Evolutionary conservation across 805 yeast species (phyloP).

Genomic region (Wickerhamiella australiensis): DNA sequence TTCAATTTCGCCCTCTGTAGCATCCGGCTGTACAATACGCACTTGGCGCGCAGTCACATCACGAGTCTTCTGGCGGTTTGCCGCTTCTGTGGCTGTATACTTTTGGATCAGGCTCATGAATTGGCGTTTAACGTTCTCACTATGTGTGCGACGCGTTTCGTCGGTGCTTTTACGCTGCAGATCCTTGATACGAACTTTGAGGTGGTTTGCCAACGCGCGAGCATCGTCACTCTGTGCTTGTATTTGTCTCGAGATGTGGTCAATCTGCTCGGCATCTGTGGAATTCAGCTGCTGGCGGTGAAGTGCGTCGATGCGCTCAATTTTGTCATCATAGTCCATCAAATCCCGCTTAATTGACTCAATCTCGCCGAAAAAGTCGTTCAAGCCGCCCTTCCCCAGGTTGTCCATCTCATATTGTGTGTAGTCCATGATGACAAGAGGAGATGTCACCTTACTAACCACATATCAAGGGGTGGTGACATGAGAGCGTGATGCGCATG

Average conservation of each 20-base stretch:
- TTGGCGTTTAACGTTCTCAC: slow-evolving; percentile 73
- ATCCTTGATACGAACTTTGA: slow-evolving; percentile 64
- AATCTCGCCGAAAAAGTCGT: slow-evolving; percentile 55
- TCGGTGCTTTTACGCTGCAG: slow-evolving; percentile 53
- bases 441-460: neutral
- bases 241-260: slow-evolving; percentile 56
- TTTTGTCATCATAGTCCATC: slow-evolving; percentile 55
- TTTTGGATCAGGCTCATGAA: slow-evolving; percentile 79
- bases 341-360: slow-evolving; percentile 56
- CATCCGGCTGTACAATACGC: slow-evolving; percentile 46
- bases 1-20: slow-evolving; percentile 64
- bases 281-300: slow-evolving; percentile 63
- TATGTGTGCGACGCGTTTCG: slow-evolving; percentile 75
- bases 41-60: slow-evolving; percentile 88
- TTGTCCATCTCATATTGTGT: slow-evolving; percentile 10
- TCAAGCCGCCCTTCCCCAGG: slow-evolving; percentile 8
- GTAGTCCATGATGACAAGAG: slow-evolving; percentile 8
- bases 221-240: slow-evolving; percentile 70
- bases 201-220: slow-evolving; percentile 57
- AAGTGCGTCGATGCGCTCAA: slow-evolving; percentile 55
- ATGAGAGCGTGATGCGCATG: neutral
- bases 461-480: neutral
- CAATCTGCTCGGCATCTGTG: slow-evolving; percentile 57
- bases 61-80: slow-evolving; percentile 70
- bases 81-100: slow-evolving; percentile 74